Base-by-base conservation (phyloP, 2,329 filamentous ascomycete species). In the Cercospora zeina region DNA sequence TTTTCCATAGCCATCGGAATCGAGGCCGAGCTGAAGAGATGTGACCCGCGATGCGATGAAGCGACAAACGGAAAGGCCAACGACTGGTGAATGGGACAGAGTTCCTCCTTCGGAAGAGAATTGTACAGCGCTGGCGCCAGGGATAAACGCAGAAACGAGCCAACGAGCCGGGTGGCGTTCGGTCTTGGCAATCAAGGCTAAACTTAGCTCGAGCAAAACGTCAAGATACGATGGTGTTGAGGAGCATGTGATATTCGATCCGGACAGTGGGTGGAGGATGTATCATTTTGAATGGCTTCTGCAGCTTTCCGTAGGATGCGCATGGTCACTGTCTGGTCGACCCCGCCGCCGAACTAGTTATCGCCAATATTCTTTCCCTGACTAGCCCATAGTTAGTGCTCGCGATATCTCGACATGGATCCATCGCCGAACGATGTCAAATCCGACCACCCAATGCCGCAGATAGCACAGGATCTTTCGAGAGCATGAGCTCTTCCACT, bases 81-180 rank as follows among this genome's bases (percentile, higher is more conserved):
- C 9, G 10, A 13, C 21, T 24, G n/a, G n/a, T n/a, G 7, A 21
- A 21, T 42, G 61, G 58, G 59, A 59, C 51, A 64, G 61, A 13
- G 47, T 50, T 57, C 36, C 56, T 36, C 49, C 49, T 19, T 10
- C 58, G 58, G 64, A 57, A 64, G 36, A 57, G 53, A 51, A 33
- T 64, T 66, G 47, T 58, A 33, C 55, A n/a, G n/a, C n/a, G n/a
- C 24, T 27, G 58, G 53, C 11, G 45, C 45, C 16, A 57, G 50
- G 54, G 50, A 50, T 37, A 30, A 57, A 47, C 21, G 36, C 49
- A 58, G 51, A 51, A 16, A 51, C 37, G 39, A 49, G 47, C 11
- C 8, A 51, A 33, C 30, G 13, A 14, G 31, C n/a, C 27, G 14
- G 11, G 27, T 33, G 27, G 49, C 42, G 42, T 47, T 47, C 21